Base-by-base conservation (phyloP, 345 rosid genomes). In the sweet orange (Citrus sinensis) region DNA sequence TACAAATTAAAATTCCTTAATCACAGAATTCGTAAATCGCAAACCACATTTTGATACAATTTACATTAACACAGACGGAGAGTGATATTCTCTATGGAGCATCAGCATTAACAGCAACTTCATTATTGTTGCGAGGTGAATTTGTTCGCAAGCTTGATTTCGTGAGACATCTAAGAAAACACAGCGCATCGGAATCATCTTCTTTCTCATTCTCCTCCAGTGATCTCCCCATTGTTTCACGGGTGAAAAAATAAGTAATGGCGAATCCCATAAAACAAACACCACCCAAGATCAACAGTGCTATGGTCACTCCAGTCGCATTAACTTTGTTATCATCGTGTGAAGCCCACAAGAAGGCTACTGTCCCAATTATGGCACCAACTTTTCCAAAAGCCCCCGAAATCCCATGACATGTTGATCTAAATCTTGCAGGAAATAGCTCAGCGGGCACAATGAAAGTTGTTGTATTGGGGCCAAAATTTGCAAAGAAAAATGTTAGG, bases 381-480 rank as follows among this genome's bases (percentile, higher is more conserved):
- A 89, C 62, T 82, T 92, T 94, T 69, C 98, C 98, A 9, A 76
- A 37, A 0, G 98, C 95, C 42, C 91, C 98, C 0, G 97, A 82
- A 32, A 94, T 86, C 46, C 94, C 98, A 35, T 94, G 95, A 78
- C 98, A 94, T 3, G 95, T 94, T 3, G 97, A 83, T 77, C 98
- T 85, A 55, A 94, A 90, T 81, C 98, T 87, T 0, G 98, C 92
- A 3, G 98, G 98, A 55, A 94, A 94, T 27, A 92, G 90, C 67
- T 94, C 97, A 0, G 97, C 97, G 0, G 98, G 98, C 55, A 91
- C 86, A 0, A 94, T 91, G 72, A 92, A 94, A 0, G 98, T 92
- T 4, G 97, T 92, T 1, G 95, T 86, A 76, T 94, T 94, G 7
- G 97, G 98, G 55, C 98, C 98, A 46, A 90, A 90, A 80, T 94